These are phyloP conservation scores for Herpotrichia juniperi DNA, from an alignment of 2,329 filamentous ascomycete genomes.

Conservation along the genomic window DNA sequence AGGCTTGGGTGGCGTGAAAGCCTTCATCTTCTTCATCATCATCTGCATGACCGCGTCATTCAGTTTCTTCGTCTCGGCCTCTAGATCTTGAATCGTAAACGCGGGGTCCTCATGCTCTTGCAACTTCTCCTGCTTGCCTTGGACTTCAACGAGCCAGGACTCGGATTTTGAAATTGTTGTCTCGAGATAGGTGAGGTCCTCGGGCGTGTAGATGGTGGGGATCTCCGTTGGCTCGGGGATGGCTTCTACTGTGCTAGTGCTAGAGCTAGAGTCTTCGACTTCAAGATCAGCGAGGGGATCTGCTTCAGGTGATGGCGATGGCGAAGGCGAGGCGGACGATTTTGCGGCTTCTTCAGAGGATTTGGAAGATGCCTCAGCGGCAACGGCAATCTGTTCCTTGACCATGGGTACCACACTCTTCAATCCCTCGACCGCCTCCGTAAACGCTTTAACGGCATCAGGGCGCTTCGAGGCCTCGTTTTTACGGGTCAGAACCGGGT, in stretches of 20 bases:
- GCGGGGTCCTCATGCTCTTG: conserved; percentile 73
- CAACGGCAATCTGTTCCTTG: conserved; percentile 74
- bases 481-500: conserved; percentile 76
- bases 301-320: conserved; percentile 54
- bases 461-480: conserved; percentile 76
- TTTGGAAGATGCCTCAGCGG: conserved; percentile 58
- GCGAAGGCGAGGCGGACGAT: conserved; percentile 51
- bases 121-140: conserved; percentile 74
- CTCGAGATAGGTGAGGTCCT: conserved; percentile 72
- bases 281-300: conserved; percentile 74
- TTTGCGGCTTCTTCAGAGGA: conserved; percentile 41
- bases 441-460: conserved; percentile 68
- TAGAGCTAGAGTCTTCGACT: conserved; percentile 64
- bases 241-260: conserved; percentile 41
- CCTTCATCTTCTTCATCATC: conserved; percentile 63
- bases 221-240: conserved; percentile 34
- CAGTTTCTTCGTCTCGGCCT: conserved; percentile 71
- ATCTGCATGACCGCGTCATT: conserved; percentile 73
- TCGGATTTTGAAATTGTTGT: conserved; percentile 66
- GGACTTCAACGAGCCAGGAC: conserved; percentile 77
- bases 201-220: conserved; percentile 68
- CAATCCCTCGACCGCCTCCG: conserved; percentile 74
- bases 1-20: conserved; percentile 36
- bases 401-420: conserved; percentile 73
- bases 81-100: conserved; percentile 70